phyloP scores from a whole-genome alignment of 345 rosid genomes.

The Lepidium sativum region DNA sequence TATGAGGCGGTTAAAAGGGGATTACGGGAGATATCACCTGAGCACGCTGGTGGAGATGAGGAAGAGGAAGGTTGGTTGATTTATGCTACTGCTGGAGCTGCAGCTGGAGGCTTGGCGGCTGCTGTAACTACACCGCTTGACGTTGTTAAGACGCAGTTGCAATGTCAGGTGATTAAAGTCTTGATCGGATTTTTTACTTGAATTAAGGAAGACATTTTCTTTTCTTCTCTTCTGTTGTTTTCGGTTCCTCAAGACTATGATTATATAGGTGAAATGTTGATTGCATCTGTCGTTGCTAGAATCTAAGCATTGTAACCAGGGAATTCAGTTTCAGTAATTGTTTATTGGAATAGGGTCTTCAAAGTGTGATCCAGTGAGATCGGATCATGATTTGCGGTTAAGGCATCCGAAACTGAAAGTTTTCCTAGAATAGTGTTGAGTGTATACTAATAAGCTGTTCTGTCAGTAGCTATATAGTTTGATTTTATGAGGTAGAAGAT shows the following conservation, averaged over 20 bases:
- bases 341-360: background rate
- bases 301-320: background rate
- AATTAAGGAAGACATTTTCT: background rate
- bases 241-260: background rate
- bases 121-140: constrained; percentile 35
- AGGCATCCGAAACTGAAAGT: background rate
- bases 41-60: constrained; percentile 42
- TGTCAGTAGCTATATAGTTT: background rate
- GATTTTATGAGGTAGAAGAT: background rate
- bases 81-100: constrained; percentile 97
- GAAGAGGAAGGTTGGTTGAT: constrained; percentile 54
- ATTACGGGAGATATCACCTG: constrained; percentile 66
- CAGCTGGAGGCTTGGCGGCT: constrained; percentile 67
- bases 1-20: constrained; percentile 87
- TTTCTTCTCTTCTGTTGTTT: background rate
- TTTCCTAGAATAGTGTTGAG: background rate
- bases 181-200: background rate
- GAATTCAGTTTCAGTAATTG: background rate
- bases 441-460: background rate
- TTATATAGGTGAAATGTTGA: background rate
- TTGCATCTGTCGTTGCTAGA: background rate
- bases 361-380: background rate
- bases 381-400: background rate
- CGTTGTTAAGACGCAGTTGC: constrained; percentile 61
- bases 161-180: constrained; percentile 71